phyloP scores from a whole-genome alignment of 2,329 filamentous ascomycete species.

The Aspergillus floridensis region DNA sequence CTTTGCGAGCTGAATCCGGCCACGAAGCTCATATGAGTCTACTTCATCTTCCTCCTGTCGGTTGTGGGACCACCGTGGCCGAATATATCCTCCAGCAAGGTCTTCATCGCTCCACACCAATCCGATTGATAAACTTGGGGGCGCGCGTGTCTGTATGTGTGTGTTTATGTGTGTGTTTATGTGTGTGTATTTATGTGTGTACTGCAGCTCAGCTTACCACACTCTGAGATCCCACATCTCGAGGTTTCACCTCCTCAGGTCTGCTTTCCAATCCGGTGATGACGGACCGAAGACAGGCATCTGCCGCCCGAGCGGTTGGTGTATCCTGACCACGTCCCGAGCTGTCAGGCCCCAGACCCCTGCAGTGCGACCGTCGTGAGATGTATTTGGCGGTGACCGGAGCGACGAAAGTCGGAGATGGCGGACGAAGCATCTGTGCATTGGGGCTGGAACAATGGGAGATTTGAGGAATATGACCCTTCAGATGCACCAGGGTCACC shows the following conservation, averaged over 20 bases:
- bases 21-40: neutral
- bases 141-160: no score
- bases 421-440: neutral
- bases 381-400: slow-evolving; percentile 3
- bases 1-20: neutral
- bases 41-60: neutral
- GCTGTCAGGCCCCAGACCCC: neutral
- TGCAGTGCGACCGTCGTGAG: slow-evolving; percentile 8
- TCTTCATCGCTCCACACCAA: neutral
- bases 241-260: neutral
- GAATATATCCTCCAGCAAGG: neutral
- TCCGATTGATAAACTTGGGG: neutral
- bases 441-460: neutral
- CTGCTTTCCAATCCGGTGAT: neutral
- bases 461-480: slow-evolving; percentile 11
- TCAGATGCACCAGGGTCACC: slow-evolving; percentile 21
- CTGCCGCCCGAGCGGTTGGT: slow-evolving; percentile 5
- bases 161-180: no score
- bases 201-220: neutral
- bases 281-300: neutral
- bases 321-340: neutral
- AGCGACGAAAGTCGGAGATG: neutral
- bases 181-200: no score
- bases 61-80: neutral
- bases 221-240: neutral